Evolutionary conservation across 305 asterid genomes (phyloP), one percentile per base, ranked within the genome.

Genomic region (Plantago rigida): DNA sequence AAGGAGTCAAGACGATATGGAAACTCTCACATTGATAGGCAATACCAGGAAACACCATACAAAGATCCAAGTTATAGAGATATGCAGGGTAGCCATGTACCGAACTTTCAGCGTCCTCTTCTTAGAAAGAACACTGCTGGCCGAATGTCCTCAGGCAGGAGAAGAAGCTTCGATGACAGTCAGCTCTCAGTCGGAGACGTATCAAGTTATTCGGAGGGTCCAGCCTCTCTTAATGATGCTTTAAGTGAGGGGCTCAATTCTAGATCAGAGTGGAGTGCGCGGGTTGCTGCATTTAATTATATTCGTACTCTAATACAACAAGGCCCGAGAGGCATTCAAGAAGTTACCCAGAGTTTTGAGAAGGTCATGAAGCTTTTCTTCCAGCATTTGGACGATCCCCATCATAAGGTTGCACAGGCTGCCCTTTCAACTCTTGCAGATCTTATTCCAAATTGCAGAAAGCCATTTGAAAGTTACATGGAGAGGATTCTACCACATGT

Each of bases 331-430:
- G 97, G 99, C 69, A 66, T 89, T 71, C 99, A 89, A 77, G 99
- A 92, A 87, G 78, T 92, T 66, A 72, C 77, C 63, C 99, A 85
- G 79, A 84, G 94, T 74, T 92, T 92, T 63, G 99, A 92, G 86
- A 92, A 92, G 78, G 95, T 92, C 75, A 92, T 92, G 97, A 92
- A 92, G 79, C 77, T 92, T 62, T 92, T 86, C 78, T 92, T 89
- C 80, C 95, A 85, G 85, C 99, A 92, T 78, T 83, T 92, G 87
- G 99, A 89, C 77, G 99, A 92, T 71, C 99, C 97, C 68, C 99
- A 92, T 75, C 99, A 92, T 75, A 92, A 92, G 77, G 99, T 92
- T 66, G 99, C 99, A 41, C 99, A 92, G 73, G 97, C 99, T 36
- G 99, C 97, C 65, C 94, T 92, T 67, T 86, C 95, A 66, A 86